Percentiles rank a stretch among this genome's conserved stretches.
phyloP scores from a whole-genome alignment of 176 grass and related monocot genomes.

The Avena eriantha region DNA sequence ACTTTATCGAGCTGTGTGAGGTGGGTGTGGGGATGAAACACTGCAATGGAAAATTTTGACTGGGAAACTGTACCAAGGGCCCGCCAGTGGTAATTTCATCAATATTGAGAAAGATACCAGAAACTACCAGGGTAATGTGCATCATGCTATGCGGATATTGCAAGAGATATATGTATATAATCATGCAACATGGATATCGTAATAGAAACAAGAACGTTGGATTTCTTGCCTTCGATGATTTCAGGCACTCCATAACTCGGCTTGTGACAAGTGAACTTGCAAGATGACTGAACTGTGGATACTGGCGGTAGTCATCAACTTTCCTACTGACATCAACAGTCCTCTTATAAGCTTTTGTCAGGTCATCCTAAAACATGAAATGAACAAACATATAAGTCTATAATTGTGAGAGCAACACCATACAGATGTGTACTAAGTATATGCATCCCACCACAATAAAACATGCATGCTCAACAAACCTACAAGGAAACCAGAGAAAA shows the following conservation, averaged over 20 bases:
- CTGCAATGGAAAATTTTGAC: neutral
- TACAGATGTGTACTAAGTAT: conserved; percentile 22
- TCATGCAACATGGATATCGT: neutral
- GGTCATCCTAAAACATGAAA: conserved; percentile 74
- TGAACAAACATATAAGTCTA: conserved; percentile 28
- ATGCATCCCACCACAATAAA: conserved; percentile 25
- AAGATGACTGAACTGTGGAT: conserved; percentile 73
- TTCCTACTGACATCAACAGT: conserved; percentile 72
- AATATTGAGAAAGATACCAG: conserved; percentile 9
- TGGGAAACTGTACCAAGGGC: neutral
- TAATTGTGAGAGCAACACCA: conserved; percentile 26
- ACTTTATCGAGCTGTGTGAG: neutral
- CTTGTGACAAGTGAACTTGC: conserved; percentile 71
- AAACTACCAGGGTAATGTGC: conserved; percentile 11
- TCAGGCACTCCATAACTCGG: conserved; percentile 71
- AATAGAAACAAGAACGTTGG: conserved; percentile 21
- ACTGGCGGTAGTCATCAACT: conserved; percentile 78
- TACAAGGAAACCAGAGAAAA: conserved; percentile 27
- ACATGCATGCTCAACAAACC: conserved; percentile 21
- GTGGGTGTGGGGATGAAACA: neutral
- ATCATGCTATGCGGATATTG: conserved; percentile 13
- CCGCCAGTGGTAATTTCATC: neutral
- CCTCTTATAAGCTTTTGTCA: conserved; percentile 85
- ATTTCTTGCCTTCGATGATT: conserved; percentile 77
- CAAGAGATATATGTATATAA: neutral